These are phyloP conservation scores for Cystobasidium slooffiae DNA, from an alignment of 1,284 basidiomycete species.

Conservation along the genomic window DNA sequence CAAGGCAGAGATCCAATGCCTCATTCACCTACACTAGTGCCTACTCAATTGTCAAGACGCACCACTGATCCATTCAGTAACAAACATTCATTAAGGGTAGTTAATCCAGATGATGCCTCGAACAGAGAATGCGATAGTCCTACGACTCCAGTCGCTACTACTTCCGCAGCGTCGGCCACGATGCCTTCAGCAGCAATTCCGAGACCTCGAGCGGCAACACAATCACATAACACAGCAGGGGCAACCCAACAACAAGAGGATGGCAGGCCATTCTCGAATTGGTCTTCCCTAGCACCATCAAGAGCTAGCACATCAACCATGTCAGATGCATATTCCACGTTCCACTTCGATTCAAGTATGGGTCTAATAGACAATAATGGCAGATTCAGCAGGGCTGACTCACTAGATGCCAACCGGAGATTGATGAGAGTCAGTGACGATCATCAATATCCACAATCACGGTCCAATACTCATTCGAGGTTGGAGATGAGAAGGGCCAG, in stretches of 20 bases:
- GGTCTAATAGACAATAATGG: background rate
- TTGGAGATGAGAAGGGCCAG: slow-evolving; percentile 4
- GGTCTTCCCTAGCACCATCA: slow-evolving; percentile 11
- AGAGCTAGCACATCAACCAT: slow-evolving; percentile 16
- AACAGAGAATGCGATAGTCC: background rate
- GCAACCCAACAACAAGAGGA: background rate
- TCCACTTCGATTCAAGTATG: slow-evolving; percentile 23
- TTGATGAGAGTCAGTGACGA: background rate
- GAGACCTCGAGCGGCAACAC: background rate
- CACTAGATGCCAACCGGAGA: slow-evolving; percentile 19
- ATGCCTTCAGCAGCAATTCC: background rate
- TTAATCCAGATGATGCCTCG: slow-evolving; percentile 29
- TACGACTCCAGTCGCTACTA: too few species aligned
- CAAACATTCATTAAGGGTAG: slow-evolving; percentile 34
- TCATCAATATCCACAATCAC: background rate
- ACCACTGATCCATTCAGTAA: slow-evolving; percentile 40
- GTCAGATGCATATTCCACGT: slow-evolving; percentile 27
- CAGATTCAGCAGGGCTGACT: slow-evolving; percentile 14
- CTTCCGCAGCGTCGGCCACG: background rate
- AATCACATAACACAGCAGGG: background rate
- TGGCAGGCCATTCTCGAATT: slow-evolving; percentile 26
- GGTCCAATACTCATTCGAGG: background rate
- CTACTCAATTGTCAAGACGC: slow-evolving; percentile 20
- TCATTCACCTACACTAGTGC: slow-evolving; percentile 33
- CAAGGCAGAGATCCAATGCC: slow-evolving; percentile 20